Evolutionary conservation across 306 rosid species (phyloP), one percentile per base, ranked within the genome.

Genomic region (Trifolium dubium): DNA sequence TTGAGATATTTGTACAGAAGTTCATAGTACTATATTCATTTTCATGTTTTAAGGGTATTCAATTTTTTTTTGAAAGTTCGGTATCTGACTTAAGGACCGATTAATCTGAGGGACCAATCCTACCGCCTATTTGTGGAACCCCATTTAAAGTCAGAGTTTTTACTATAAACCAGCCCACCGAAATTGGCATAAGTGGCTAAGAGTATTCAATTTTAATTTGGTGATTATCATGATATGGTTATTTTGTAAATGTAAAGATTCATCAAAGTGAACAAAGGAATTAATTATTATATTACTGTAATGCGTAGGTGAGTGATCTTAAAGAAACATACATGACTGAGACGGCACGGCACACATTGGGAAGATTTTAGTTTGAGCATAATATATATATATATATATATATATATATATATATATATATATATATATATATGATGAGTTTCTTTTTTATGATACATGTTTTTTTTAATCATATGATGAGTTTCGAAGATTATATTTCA

Each of bases 311-410:
- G 75, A 71, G 76, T 59, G 82, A 77, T 71, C 30, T 65, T 13
- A 63, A 72, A 73, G 79, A 65, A 72, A 76, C 82, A 76, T 76
- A 76, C 82, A 76, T 76, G 81, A 78, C 82, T 83, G 84, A 56
- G 58, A 83, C 84, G 87, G 84, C 87, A 83, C 80, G 79, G 71
- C 80, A 83, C 72, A 77, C 49, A 60, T 63, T 76, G 61, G 37
- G 70, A 76, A 72, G 29, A 43, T 64, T 72, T 72, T 51, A 29
- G 69, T 80, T 68, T 82, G 62, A 56, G 84, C 72, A 73, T 69
- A 82, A 85, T 89, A 74, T 68, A 78, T 53, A 65, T 67, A 39
- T 53, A 65, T 67, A 39, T 55, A 74, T 53, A 56, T 82, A n/a
- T 68, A 78, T 53, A 65, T 67, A 39, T 53, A 65, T 67, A 39